Evolutionary conservation across 768 basidiomycete genomes (phyloP).

Genomic region (Trametes coccinea): DNA sequence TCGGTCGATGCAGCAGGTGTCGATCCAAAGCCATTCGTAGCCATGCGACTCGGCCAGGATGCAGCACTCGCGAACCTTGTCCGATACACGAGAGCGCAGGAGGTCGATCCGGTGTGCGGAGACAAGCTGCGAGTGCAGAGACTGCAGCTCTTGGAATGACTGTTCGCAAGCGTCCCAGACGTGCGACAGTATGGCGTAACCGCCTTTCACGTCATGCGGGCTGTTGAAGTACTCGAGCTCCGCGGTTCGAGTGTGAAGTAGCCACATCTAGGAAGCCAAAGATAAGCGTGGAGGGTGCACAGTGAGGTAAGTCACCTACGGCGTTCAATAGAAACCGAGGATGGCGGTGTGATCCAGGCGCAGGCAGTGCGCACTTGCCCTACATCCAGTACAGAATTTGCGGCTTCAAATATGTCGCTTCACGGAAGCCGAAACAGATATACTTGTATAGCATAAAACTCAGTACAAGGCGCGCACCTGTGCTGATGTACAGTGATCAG

Average conservation of each 20-base stretch:
- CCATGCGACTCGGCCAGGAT: constrained; percentile 14
- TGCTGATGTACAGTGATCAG: too few species aligned
- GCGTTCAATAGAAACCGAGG: too few species aligned
- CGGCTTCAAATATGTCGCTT: too few species aligned
- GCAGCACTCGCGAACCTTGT: constrained; percentile 17
- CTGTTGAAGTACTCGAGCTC: constrained; percentile 15
- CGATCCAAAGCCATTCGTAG: constrained; percentile 20
- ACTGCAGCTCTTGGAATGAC: constrained; percentile 15
- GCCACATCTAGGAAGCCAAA: constrained; percentile 5
- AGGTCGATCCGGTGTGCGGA: background rate
- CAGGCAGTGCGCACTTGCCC: too few species aligned
- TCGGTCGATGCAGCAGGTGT: constrained; percentile 19
- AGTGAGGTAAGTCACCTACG: too few species aligned
- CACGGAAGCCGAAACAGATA: too few species aligned
- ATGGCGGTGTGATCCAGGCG: too few species aligned
- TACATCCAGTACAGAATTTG: too few species aligned
- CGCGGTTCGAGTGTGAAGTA: constrained; percentile 6
- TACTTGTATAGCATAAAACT: too few species aligned
- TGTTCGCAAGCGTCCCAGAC: constrained; percentile 17
- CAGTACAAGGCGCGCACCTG: too few species aligned
- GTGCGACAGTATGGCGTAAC: constrained; percentile 20
- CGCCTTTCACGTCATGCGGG: constrained; percentile 14
- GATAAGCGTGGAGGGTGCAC: too few species aligned
- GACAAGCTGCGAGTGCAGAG: background rate
- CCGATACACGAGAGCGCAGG: background rate